Base-by-base conservation (phyloP, 2,329 filamentous ascomycete species). In the Xylaria sp. region DNA sequence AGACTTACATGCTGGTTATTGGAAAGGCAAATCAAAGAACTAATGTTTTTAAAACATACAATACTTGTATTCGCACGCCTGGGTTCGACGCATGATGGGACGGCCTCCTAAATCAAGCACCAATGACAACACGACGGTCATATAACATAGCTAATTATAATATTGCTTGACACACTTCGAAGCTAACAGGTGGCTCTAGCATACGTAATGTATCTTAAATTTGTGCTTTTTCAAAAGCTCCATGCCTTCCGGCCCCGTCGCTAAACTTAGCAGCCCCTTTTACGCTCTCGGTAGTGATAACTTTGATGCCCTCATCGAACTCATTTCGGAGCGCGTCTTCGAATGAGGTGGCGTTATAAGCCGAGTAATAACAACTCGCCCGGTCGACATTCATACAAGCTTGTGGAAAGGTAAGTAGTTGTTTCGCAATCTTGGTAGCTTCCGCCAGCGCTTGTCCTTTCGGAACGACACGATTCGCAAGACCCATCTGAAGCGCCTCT, bases 401-500 rank as follows among this genome's bases (percentile, higher is more conserved):
- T 51, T 64, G 62, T 13, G 62, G 62, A 13, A 64, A 64, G 5
- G 44, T 44, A 3, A 64, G 33, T 4, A 64, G 54, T 13, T 64
- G 62, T 28, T 17, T 57, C 44, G 62, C 62, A 6, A 64, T 64
- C 33, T 59, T 64, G 6, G 62, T 64, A 1, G 62, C 62, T 28
- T 64, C 62, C 11, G 10, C 44, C 53, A 64, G 51, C 10, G 53
- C 62, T 38, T 59, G 62, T 31, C 62, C 62, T 17, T 64, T 64
- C 20, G 62, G 44, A 11, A 64, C 62, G 44, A 64, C 44, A 10
- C 62, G 62, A 28, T 64, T 64, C 6, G 62, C 62, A 26, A 64
- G 62, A 13, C 62, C 62, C 53, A 64, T 64, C 31, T 64, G 62
- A 5, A 64, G 62, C 17, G 62, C 62, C 40, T 64, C 62, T 23